Evolutionary conservation across 208 protist genomes (phyloP).

Genomic region (Crithidia bombi): DNA sequence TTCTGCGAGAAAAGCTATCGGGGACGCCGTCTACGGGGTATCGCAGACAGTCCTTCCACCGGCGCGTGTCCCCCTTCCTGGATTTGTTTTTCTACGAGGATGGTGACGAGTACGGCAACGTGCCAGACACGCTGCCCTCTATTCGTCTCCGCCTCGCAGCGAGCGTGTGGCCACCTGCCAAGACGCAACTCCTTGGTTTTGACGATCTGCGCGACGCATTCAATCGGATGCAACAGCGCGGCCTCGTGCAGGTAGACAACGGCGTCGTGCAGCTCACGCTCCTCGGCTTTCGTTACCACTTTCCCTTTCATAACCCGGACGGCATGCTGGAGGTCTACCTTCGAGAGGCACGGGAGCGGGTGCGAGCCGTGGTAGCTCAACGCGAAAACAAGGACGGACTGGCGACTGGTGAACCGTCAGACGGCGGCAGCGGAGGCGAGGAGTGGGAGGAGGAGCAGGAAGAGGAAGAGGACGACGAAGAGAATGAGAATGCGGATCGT

Average conservation of each 20-base stretch:
- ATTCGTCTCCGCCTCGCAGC: slow-evolving; percentile 43
- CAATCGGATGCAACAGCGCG: slow-evolving; percentile 38
- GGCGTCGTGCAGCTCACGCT: slow-evolving; percentile 60
- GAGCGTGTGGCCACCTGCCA: slow-evolving; percentile 31
- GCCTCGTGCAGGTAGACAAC: slow-evolving; percentile 46
- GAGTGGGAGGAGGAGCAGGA: slow-evolving; percentile 25
- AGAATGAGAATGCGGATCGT: slow-evolving; percentile 16
- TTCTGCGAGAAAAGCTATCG: too few relatives aligned
- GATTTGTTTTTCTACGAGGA: slow-evolving; percentile 82
- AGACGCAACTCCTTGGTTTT: slow-evolving; percentile 44
- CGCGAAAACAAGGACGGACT: background rate
- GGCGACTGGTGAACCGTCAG: slow-evolving; percentile 20
- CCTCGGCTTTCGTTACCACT: slow-evolving; percentile 85
- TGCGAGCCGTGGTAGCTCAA: slow-evolving; percentile 18
- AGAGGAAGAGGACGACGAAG: slow-evolving; percentile 23
- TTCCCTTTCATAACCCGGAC: slow-evolving; percentile 73
- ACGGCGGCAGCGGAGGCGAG: background rate
- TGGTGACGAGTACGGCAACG: slow-evolving; percentile 46
- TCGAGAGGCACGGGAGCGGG: slow-evolving; percentile 27
- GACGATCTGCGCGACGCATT: slow-evolving; percentile 52
- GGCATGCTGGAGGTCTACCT: slow-evolving; percentile 59
- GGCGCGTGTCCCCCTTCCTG: slow-evolving; percentile 52
- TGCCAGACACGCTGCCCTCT: slow-evolving; percentile 55
- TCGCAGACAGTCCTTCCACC: slow-evolving; percentile 65
- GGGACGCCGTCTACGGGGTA: background rate